phyloP scores from a whole-genome alignment of 169 alveolate genomes.

The Plasmodium vivax region DNA sequence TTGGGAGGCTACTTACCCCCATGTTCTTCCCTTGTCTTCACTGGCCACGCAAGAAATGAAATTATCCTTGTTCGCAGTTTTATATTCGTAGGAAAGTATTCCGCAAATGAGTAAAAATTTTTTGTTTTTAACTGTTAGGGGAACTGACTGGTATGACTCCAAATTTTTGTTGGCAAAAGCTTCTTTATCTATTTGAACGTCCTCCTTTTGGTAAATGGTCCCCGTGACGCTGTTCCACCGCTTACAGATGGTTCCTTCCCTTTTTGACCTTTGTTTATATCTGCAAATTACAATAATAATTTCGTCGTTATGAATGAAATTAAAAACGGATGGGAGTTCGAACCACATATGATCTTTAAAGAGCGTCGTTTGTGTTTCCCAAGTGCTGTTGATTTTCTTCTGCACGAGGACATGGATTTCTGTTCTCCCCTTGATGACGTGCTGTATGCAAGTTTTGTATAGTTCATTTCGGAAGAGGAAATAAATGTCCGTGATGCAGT shows the following conservation, averaged over 20 bases:
- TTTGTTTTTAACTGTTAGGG: background rate
- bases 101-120: background rate
- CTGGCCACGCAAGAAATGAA: constrained; percentile 6
- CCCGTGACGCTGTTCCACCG: constrained; percentile 3
- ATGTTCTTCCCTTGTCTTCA: constrained; percentile 9
- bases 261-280: background rate
- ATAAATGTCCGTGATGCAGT: background rate
- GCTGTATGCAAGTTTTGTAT: background rate
- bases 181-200: background rate
- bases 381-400: background rate
- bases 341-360: background rate
- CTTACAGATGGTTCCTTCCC: background rate
- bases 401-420: constrained; percentile 11
- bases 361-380: background rate
- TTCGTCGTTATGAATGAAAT: background rate
- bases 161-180: background rate
- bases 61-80: background rate
- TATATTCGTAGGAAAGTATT: background rate
- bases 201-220: background rate
- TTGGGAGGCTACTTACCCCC: constrained; percentile 4
- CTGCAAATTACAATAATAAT: constrained; percentile 12
- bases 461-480: background rate
- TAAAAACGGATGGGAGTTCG: background rate
- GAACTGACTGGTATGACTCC: background rate
- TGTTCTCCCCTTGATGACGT: background rate